phyloP scores from a whole-genome alignment of 768 basidiomycete genomes.

The Guyanaporus albipodus region DNA sequence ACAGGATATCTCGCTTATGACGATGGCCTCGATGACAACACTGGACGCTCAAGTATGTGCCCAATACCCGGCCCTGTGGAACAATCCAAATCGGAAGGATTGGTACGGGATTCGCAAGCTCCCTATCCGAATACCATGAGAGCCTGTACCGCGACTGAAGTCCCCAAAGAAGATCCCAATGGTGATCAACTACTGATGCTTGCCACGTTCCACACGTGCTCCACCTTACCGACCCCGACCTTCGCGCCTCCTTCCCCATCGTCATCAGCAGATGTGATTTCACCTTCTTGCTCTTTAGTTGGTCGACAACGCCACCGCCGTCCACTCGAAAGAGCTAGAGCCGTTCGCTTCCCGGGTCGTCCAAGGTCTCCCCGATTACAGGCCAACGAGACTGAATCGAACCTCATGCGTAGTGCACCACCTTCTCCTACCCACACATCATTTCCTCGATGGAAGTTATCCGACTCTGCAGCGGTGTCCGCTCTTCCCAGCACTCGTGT shows the following conservation, averaged over 20 bases:
- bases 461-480: constrained; percentile 5
- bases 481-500: constrained; percentile 4
- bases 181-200: constrained; percentile 15
- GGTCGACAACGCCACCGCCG: constrained; percentile 24
- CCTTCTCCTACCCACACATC: constrained; percentile 3
- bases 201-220: constrained; percentile 23
- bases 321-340: constrained; percentile 31
- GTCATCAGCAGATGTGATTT: constrained; percentile 24
- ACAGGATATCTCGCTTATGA: neutral
- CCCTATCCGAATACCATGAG: constrained; percentile 11
- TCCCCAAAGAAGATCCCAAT: constrained; percentile 17
- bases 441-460: constrained; percentile 13
- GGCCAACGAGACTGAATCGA: constrained; percentile 11
- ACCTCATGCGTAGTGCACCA: neutral
- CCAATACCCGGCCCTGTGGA: neutral
- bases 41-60: neutral
- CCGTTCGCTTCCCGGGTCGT: constrained; percentile 29
- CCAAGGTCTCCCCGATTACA: constrained; percentile 24
- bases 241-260: constrained; percentile 31
- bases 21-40: neutral
- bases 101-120: constrained; percentile 16
- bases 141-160: constrained; percentile 5
- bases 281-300: constrained; percentile 19
- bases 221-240: constrained; percentile 25
- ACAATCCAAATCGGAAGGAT: constrained; percentile 3